A percentile compares a stretch with the other conserved stretches of the same genome.
phyloP scores from a whole-genome alignment of 2,329 filamentous ascomycete species.

The Hypomyces perniciosus region DNA sequence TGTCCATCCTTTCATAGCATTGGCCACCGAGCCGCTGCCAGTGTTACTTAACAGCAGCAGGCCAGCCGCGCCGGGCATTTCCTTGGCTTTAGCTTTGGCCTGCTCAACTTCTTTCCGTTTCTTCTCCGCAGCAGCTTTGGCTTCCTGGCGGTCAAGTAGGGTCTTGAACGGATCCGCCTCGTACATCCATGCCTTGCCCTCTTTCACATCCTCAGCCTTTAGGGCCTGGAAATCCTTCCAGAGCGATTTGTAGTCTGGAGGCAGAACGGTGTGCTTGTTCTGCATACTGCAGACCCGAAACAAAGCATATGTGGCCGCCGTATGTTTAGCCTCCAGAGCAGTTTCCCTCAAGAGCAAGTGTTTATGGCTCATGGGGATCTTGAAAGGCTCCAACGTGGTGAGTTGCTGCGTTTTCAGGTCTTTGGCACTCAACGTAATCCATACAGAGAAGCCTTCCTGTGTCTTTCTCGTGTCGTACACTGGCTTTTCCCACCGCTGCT shows the following conservation, averaged over 20 bases:
- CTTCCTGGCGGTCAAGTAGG: constrained; percentile 71
- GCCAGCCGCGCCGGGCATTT: constrained; percentile 53
- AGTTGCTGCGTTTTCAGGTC: constrained; percentile 80
- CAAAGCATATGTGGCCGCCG: constrained; percentile 84
- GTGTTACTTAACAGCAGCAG: constrained; percentile 46
- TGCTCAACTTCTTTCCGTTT: constrained; percentile 67
- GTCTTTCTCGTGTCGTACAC: constrained; percentile 80
- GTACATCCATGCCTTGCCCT: constrained; percentile 81
- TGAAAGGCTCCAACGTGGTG: constrained; percentile 71
- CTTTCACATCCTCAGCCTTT: constrained; percentile 73
- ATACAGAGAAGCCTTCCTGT: constrained; percentile 68
- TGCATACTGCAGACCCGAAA: constrained; percentile 93
- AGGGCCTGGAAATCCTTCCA: constrained; percentile 88
- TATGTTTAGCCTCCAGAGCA: constrained; percentile 85
- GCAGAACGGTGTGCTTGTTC: constrained; percentile 90
- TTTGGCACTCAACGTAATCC: constrained; percentile 68
- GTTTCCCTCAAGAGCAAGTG: constrained; percentile 71
- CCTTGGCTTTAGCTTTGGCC: constrained; percentile 61
- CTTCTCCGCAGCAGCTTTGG: constrained; percentile 70
- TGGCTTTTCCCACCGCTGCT: constrained; percentile 90
- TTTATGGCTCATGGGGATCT: constrained; percentile 69
- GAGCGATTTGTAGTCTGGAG: constrained; percentile 78
- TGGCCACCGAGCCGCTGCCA: constrained; percentile 30
- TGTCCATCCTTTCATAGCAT: constrained; percentile 69
- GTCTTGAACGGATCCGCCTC: constrained; percentile 90